Percentiles rank a stretch among this genome's conserved stretches.
These are phyloP conservation scores for Basipetospora chlamydospora DNA, from an alignment of 2,329 filamentous ascomycete genomes.

Conservation along the genomic window DNA sequence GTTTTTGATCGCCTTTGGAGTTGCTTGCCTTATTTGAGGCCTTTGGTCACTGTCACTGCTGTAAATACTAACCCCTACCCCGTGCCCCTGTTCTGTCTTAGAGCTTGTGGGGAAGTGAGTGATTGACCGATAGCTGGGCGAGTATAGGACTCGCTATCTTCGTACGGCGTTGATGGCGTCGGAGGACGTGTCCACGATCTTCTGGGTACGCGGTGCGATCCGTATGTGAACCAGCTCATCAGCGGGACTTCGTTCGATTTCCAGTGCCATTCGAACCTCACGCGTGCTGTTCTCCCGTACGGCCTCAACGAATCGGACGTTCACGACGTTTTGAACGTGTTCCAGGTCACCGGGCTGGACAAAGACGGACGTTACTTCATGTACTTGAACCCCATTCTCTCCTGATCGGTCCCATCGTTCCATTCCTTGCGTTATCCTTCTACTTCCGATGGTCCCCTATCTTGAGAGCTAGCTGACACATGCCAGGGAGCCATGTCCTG, in stretches of 20 bases:
- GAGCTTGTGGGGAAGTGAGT: too few relatives aligned
- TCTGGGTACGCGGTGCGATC: constrained; percentile 70
- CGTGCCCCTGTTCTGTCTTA: too few relatives aligned
- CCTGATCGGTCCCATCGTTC: not conserved
- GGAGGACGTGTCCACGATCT: constrained; percentile 63
- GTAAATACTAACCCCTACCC: constrained; percentile 22
- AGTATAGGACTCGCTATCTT: constrained; percentile 47
- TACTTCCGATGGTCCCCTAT: too few relatives aligned
- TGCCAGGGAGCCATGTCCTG: constrained; percentile 32
- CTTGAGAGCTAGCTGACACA: not conserved
- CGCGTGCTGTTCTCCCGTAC: constrained; percentile 53
- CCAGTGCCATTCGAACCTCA: constrained; percentile 74
- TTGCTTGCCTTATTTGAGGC: constrained; percentile 60
- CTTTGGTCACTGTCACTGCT: constrained; percentile 52
- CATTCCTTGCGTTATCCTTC: too few relatives aligned
- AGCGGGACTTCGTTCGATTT: constrained; percentile 59
- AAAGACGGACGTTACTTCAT: constrained; percentile 63
- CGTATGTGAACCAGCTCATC: constrained; percentile 66
- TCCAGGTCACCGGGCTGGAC: constrained; percentile 71
- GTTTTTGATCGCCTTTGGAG: constrained; percentile 66
- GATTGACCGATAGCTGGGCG: constrained; percentile 34
- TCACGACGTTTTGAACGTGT: constrained; percentile 76
- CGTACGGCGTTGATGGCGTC: constrained; percentile 45
- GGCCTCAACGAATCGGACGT: constrained; percentile 60
- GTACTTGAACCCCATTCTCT: constrained; percentile 19